A percentile compares a stretch with the other conserved stretches of the same genome.
Conservation (phyloP, 1,284 basidiomycete genomes). For the Leccinum subfulvum region DNA sequence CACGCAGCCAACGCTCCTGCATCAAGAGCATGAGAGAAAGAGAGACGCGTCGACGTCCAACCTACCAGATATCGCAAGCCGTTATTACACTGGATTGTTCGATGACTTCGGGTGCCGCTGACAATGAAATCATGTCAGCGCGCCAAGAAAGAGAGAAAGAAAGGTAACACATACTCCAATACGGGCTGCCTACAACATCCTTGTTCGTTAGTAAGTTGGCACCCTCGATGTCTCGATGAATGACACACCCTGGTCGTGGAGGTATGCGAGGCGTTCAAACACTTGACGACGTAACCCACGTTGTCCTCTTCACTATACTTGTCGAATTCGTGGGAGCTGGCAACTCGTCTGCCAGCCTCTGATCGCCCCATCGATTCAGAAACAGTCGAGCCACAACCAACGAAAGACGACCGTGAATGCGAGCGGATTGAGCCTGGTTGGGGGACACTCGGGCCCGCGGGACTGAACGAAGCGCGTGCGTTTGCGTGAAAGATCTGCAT, state of each 20-base stretch:
- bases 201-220: not conserved
- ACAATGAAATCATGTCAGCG: constrained; percentile 19
- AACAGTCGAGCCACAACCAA: constrained; percentile 36
- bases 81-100: constrained; percentile 96
- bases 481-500: constrained; percentile 38
- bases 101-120: constrained; percentile 96
- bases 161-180: too few relatives aligned
- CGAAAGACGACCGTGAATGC: constrained; percentile 58
- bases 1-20: constrained; percentile 90
- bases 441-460: constrained; percentile 29
- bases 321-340: constrained; percentile 63
- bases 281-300: constrained; percentile 43
- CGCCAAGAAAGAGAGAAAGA: too few relatives aligned
- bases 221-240: too few relatives aligned
- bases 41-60: constrained; percentile 6
- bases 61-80: constrained; percentile 93
- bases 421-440: constrained; percentile 29
- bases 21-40: constrained; percentile 14
- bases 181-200: too few relatives aligned
- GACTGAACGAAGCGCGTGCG: constrained; percentile 45
- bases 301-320: constrained; percentile 85
- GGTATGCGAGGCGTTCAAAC: too few relatives aligned
- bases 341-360: constrained; percentile 49
- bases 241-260: too few relatives aligned
- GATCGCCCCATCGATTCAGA: constrained; percentile 61